Evolutionary conservation across 1,284 basidiomycete genomes (phyloP), one percentile per base, ranked within the genome.

Genomic region (Clitocybe nebularis): DNA sequence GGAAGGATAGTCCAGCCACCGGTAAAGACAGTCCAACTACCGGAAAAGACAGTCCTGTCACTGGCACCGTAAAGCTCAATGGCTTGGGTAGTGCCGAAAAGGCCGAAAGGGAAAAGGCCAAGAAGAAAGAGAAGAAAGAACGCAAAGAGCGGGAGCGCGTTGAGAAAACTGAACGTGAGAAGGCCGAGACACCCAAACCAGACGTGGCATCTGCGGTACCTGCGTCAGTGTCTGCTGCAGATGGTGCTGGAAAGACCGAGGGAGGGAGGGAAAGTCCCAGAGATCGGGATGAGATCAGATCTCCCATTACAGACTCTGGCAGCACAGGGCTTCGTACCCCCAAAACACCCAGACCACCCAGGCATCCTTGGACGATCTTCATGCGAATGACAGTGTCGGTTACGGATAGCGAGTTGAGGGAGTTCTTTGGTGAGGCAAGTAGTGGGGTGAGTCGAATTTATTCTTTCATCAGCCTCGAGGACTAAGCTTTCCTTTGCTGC

Each of bases 341-440:
- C 17, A 83, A 79, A 49, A 71, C 75, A 37, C 70, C 70, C 41
- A 71, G 77, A 49, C 72, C 77, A 2, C 66, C 75, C n/a, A 71
- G 84, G 34, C 81, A 89, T 63, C 86, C 88, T 6, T 89, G 84
- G 78, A 93, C 90, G 3, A 74, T 94, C 42, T 93, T 89, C 63
- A 77, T 93, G 73, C 80, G 85, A 49, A 71, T 89, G 60, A 69
- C 58, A 11, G 59, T 68, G 4, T 61, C 76, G 5, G 74, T 79
- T 2, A 74, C 66, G 8, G 91, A 94, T 50, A 59, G 67, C 0
- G 87, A 91, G 44, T 59, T 94, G 14, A 75, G 77, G 49, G 80
- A 82, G 10, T 88, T 90, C 64, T 93, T 89, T 58, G 77, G 72
- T 9, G 83, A 83, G 6, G 77, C 80, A 1, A 77, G 76, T 57